A percentile compares a stretch with the other conserved stretches of the same genome.
Evolutionary conservation across 2,329 filamentous ascomycete genomes (phyloP).

Genomic region (Gaeumannomyces tritici): DNA sequence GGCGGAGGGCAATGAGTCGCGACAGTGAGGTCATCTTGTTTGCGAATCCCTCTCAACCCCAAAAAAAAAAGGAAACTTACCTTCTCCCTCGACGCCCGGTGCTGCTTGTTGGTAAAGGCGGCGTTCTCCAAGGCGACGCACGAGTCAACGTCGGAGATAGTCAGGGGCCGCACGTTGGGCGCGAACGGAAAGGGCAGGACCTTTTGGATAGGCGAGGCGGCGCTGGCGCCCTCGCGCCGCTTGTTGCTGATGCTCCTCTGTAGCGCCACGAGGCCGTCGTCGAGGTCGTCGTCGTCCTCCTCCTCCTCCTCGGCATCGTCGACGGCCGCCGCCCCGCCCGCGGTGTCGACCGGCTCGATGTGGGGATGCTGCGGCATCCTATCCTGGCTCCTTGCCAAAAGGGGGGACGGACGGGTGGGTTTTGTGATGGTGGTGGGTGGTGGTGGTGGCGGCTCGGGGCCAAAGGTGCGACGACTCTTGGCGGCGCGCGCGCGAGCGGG

Average conservation of each 20-base stretch:
- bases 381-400: too few relatives aligned
- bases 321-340: slow-evolving; percentile 12
- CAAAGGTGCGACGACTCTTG: neutral
- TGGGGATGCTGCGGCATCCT: neutral
- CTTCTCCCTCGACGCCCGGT: slow-evolving; percentile 45
- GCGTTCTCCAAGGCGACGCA: slow-evolving; percentile 45
- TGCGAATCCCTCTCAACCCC: neutral
- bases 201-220: slow-evolving; percentile 24
- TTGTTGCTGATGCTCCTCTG: slow-evolving; percentile 30
- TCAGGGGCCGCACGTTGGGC: slow-evolving; percentile 67
- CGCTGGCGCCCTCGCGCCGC: slow-evolving; percentile 23
- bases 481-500: too few relatives aligned
- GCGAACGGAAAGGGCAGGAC: slow-evolving; percentile 51
- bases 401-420: too few relatives aligned
- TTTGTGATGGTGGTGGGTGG: neutral
- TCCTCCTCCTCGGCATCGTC: too few relatives aligned
- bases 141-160: slow-evolving; percentile 52
- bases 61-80: slow-evolving; percentile 21
- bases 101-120: slow-evolving; percentile 38
- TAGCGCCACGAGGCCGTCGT: slow-evolving; percentile 19
- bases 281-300: slow-evolving; percentile 16
- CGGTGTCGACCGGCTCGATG: neutral
- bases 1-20: neutral
- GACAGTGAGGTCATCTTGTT: neutral
- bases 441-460: neutral